Percentiles rank a stretch among this genome's conserved stretches.
phyloP scores from a whole-genome alignment of 768 basidiomycete genomes.

The Russula sp. region DNA sequence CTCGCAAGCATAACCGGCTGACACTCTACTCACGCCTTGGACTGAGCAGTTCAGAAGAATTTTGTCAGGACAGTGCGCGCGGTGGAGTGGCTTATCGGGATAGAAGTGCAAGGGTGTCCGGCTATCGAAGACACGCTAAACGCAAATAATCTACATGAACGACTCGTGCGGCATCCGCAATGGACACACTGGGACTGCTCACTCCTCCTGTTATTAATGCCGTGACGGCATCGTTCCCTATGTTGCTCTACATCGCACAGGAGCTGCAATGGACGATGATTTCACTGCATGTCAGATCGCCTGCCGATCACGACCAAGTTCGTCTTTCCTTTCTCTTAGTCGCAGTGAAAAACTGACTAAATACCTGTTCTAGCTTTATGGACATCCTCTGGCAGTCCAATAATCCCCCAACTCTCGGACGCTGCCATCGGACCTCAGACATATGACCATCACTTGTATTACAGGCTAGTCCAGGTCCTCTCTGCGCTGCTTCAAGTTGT shows the following conservation, averaged over 20 bases:
- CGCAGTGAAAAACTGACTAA: background rate
- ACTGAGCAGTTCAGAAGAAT: constrained; percentile 10
- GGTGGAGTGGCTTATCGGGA: constrained; percentile 23
- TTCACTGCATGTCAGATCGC: constrained; percentile 1
- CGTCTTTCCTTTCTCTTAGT: background rate
- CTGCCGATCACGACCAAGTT: constrained; percentile 23
- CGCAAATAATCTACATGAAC: background rate
- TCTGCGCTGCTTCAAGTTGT: background rate
- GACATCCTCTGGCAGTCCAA: constrained; percentile 75
- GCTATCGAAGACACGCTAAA: background rate
- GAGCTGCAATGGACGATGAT: constrained; percentile 7
- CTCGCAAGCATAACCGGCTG: background rate
- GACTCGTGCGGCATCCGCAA: background rate
- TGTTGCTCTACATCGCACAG: constrained; percentile 2
- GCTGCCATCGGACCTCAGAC: constrained; percentile 65
- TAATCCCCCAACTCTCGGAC: constrained; percentile 69
- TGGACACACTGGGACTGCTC: constrained; percentile 19
- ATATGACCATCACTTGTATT: constrained; percentile 82
- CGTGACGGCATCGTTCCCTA: constrained; percentile 13
- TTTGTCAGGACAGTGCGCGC: constrained; percentile 15
- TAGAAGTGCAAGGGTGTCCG: constrained; percentile 1
- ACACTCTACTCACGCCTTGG: background rate
- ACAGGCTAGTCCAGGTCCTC: constrained; percentile 46
- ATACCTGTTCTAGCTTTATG: constrained; percentile 61
- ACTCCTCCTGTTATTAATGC: constrained; percentile 9